Conservation (phyloP, 176 grass and related monocot species). For the Aechmea fasciata region DNA sequence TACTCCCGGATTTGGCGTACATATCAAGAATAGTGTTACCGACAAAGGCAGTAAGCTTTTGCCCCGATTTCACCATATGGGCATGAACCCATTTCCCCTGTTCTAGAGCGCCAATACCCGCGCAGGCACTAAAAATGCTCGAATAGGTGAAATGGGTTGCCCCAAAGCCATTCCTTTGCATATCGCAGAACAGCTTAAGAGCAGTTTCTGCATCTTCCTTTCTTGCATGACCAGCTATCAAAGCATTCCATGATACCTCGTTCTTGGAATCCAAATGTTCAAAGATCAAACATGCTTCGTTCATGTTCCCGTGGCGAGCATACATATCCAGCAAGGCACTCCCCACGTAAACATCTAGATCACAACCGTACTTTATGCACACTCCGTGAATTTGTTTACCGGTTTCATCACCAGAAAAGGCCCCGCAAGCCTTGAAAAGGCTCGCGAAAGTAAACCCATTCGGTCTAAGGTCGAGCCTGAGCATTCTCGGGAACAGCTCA, state of each 20-base stretch:
- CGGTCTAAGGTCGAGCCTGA: constrained; percentile 11
- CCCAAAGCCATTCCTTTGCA: constrained; percentile 44
- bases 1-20: constrained; percentile 64
- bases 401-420: not conserved
- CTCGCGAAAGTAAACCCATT: constrained; percentile 60
- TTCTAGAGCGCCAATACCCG: constrained; percentile 45
- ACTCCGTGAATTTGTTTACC: constrained; percentile 41
- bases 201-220: constrained; percentile 39
- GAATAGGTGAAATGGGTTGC: constrained; percentile 58
- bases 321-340: constrained; percentile 71
- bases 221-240: constrained; percentile 53
- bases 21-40: constrained; percentile 61
- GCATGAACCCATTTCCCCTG: constrained; percentile 73
- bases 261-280: constrained; percentile 44
- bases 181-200: constrained; percentile 34
- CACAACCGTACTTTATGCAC: constrained; percentile 33
- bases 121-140: constrained; percentile 44
- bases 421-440: constrained; percentile 51
- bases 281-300: constrained; percentile 37
- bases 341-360: constrained; percentile 46
- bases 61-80: constrained; percentile 50
- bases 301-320: constrained; percentile 32
- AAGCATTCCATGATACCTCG: constrained; percentile 53
- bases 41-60: constrained; percentile 42
- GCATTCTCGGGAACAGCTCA: constrained; percentile 34